These are phyloP conservation scores for Xerocomellus intermedius DNA, from an alignment of 768 basidiomycete species.

Conservation along the genomic window DNA sequence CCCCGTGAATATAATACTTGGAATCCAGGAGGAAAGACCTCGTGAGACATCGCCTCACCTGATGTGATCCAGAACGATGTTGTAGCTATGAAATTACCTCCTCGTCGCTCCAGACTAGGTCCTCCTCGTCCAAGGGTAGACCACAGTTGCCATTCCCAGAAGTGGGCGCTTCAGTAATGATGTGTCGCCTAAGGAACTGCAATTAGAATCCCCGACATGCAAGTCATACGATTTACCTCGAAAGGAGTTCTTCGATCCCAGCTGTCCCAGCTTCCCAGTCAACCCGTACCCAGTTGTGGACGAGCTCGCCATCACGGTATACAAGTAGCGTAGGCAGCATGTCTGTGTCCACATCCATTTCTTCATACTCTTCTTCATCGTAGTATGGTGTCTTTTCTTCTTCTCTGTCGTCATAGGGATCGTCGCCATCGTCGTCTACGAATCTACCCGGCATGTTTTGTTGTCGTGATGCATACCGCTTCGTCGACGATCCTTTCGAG, in stretches of 20 bases:
- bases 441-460: conserved; percentile 24
- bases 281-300: conserved; percentile 86
- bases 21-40: background rate
- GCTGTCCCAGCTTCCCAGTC: conserved; percentile 78
- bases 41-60: background rate
- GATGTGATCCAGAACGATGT: background rate
- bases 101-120: conserved; percentile 52
- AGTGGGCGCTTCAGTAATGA: conserved; percentile 14
- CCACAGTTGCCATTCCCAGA: conserved; percentile 43
- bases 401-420: conserved; percentile 42
- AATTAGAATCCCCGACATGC: background rate
- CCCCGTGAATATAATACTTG: background rate
- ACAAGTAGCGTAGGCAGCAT: conserved; percentile 78
- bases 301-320: conserved; percentile 76
- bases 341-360: conserved; percentile 71
- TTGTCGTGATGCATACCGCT: conserved; percentile 8
- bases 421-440: conserved; percentile 39
- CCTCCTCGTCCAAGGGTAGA: conserved; percentile 49
- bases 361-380: conserved; percentile 46
- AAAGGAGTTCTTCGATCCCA: conserved; percentile 68
- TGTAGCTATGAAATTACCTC: conserved; percentile 32
- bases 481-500: conserved; percentile 30
- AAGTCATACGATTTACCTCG: conserved; percentile 41
- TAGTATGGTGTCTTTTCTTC: conserved; percentile 31
- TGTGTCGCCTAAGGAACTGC: conserved; percentile 23